Base-by-base conservation (phyloP, 257 asterid species). In the Rauvolfia tetraphylla region DNA sequence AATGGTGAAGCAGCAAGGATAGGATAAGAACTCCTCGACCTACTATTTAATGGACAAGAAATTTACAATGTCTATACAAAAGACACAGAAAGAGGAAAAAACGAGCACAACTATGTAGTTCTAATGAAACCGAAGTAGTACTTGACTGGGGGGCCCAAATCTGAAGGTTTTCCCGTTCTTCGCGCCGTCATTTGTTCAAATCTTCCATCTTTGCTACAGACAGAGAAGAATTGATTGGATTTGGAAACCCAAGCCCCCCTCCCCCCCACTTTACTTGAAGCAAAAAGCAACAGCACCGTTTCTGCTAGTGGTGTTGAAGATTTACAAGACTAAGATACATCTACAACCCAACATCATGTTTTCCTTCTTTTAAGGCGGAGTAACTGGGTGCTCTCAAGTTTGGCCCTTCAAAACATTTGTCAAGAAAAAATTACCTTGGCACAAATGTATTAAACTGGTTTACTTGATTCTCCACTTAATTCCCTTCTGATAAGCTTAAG, bases 401-500 rank as follows among this genome's bases (percentile, higher is more conserved):
- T 62, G 29, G 46, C 11, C 48, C 34, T 46, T 4, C 1, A 15
- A 51, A 18, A 34, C 54, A 49, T 66, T 44, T 66, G 20, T 57
- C 73, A 48, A 39, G 51, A 67, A 54, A 57, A 42, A 71, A 58
- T 76, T 78, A 77, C 76, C 77, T 78, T 41, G 39, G 20, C 65
- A 38, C 13, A 73, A 63, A 46, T 59, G 66, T 17, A 84, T 81
- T 84, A 82, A 38, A 54, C 33, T 46, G 74, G 78, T 81, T 79
- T 87, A 53, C 83, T 83, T 73, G 90, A 84, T 83, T 87, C 96
- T 81, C 98, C 95, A 76, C 84, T 89, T 87, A 95, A 78, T 85
- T 95, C 97, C 84, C 93, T 87, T 81, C 87, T 89, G 76, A 95
- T 89, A 79, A 95, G 88, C 86, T 88, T 87, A 59, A 88, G 96